Percentiles rank a stretch among this genome's conserved stretches.
Evolutionary conservation across 2,329 filamentous ascomycete genomes (phyloP).

Genomic region (Epichloe gansuensis): DNA sequence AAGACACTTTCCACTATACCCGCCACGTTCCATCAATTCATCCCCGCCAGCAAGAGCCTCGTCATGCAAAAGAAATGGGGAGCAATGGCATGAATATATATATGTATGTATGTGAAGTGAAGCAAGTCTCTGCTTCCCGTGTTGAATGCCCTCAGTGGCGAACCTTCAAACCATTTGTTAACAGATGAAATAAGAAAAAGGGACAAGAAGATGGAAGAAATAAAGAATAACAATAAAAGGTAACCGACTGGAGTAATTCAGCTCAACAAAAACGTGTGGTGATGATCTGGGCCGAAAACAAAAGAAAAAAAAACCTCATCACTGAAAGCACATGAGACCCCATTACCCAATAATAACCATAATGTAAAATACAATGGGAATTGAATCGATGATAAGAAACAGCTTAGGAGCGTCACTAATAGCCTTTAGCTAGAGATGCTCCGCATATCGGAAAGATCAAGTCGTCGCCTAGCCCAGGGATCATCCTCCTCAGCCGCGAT

Average conservation of each 20-base stretch:
- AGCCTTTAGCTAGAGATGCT: constrained; percentile 22
- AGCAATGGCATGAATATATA: not conserved
- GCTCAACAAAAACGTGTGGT: not conserved
- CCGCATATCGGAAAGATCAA: constrained; percentile 27
- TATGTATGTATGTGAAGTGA: not conserved
- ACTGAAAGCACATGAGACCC: not conserved
- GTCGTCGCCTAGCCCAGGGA: constrained; percentile 40
- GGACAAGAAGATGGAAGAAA: not conserved
- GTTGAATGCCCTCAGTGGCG: not conserved
- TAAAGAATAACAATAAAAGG: not conserved
- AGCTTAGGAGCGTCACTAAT: constrained; percentile 1
- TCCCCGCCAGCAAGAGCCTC: not conserved
- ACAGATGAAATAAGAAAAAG: not conserved
- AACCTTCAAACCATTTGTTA: not conserved
- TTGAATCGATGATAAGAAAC: constrained; percentile 3
- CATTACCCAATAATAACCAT: constrained; percentile 8
- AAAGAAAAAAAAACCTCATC: not conserved
- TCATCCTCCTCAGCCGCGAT: constrained; percentile 31
- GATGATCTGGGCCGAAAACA: not conserved
- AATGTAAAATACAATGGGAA: constrained; percentile 12
- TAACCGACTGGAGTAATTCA: not conserved
- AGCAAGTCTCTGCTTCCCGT: not conserved
- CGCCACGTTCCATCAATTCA: not conserved
- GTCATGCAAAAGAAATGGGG: not conserved
- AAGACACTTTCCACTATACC: not conserved